A percentile compares a stretch with the other conserved stretches of the same genome.
These are phyloP conservation scores for Ascochyta koolunga DNA, from an alignment of 2,329 filamentous ascomycete genomes.

Conservation along the genomic window DNA sequence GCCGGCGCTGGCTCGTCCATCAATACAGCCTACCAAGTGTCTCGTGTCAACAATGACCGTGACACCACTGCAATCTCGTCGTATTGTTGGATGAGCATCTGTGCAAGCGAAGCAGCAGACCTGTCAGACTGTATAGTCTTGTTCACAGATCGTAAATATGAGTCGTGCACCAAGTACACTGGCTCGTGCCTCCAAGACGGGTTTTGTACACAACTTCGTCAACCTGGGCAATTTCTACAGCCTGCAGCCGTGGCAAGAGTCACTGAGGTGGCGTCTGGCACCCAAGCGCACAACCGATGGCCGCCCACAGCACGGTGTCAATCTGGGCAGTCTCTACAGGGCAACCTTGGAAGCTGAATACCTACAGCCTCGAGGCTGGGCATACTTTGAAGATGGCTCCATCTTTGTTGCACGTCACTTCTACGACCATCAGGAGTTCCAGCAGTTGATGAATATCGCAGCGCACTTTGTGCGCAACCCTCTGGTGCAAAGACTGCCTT, in stretches of 20 bases:
- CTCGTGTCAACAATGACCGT: not conserved
- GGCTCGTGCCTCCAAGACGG: not conserved
- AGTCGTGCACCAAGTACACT: not conserved
- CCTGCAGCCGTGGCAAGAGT: not conserved
- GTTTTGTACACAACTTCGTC: slow-evolving; percentile 10
- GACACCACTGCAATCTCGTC: not conserved
- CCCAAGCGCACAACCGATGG: not conserved
- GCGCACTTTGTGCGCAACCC: slow-evolving; percentile 19
- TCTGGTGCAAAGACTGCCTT: not conserved
- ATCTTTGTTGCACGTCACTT: slow-evolving; percentile 19
- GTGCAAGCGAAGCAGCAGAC: not conserved
- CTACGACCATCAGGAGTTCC: slow-evolving; percentile 21
- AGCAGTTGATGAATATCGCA: slow-evolving; percentile 23
- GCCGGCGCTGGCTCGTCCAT: not conserved
- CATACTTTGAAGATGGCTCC: slow-evolving; percentile 34
- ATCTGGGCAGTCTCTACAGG: slow-evolving; percentile 1
- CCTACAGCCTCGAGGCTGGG: slow-evolving; percentile 15
- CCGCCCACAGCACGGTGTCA: not conserved
- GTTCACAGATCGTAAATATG: not conserved
- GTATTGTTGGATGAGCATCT: not conserved
- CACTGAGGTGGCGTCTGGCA: not conserved
- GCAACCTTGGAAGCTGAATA: too few species aligned
- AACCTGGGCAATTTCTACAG: slow-evolving; percentile 24
- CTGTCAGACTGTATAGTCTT: not conserved
- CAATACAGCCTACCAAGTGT: not conserved